Evolutionary conservation across 345 rosid genomes (phyloP).

Genomic region (Camelina hispida): DNA sequence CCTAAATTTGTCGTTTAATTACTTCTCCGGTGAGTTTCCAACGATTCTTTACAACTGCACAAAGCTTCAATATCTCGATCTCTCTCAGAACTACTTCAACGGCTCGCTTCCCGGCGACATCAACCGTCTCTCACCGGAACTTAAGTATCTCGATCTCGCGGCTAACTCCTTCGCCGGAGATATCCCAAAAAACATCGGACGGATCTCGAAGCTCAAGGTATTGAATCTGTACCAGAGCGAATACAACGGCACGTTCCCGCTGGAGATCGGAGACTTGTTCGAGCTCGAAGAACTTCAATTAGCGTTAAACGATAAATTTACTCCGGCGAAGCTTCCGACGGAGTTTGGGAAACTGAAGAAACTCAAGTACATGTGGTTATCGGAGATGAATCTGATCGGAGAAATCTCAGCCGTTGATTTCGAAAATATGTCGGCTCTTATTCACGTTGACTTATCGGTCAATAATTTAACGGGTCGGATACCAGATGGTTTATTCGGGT

Average conservation of each 20-base stretch:
- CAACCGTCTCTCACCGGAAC: conserved; percentile 51
- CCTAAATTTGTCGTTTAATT: conserved; percentile 55
- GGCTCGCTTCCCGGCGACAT: conserved; percentile 75
- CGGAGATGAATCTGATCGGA: conserved; percentile 59
- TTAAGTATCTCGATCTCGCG: conserved; percentile 53
- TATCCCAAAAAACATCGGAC: conserved; percentile 63
- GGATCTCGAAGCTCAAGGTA: conserved; percentile 50
- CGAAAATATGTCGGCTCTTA: conserved; percentile 53
- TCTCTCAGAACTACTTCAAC: conserved; percentile 68
- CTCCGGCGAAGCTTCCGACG: conserved; percentile 63
- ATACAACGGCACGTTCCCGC: conserved; percentile 78
- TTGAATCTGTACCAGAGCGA: conserved; percentile 49
- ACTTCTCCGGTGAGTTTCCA: conserved; percentile 71
- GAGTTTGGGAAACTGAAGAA: conserved; percentile 67
- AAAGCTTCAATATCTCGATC: conserved; percentile 59
- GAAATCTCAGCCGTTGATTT: conserved; percentile 61
- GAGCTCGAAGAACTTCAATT: conserved; percentile 59
- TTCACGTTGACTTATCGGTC: conserved; percentile 51
- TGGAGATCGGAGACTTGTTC: conserved; percentile 68
- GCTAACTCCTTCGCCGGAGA: conserved; percentile 72
- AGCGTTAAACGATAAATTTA: conserved; percentile 54
- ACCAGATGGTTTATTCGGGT: conserved; percentile 55
- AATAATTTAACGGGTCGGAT: conserved; percentile 65
- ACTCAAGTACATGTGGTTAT: conserved; percentile 55
- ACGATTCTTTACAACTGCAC: conserved; percentile 62